Conservation (phyloP, 192 early-diverging fungal genomes). For the Backusella morwellensis region DNA sequence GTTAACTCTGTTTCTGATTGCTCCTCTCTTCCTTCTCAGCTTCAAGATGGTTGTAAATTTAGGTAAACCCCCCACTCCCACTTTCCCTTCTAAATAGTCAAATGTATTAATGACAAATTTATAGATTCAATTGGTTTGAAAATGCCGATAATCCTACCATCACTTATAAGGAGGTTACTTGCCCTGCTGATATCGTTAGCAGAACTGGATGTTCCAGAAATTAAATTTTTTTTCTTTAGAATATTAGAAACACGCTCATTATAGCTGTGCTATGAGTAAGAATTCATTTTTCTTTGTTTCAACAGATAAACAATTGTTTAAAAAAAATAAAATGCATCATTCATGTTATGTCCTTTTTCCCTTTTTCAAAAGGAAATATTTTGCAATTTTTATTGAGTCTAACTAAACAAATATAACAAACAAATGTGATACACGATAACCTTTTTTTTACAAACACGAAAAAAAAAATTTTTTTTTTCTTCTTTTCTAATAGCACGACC, state of each 20-base stretch:
- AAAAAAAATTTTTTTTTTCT: background rate
- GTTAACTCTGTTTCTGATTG: constrained; percentile 10
- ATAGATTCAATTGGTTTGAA: constrained; percentile 22
- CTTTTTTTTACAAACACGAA: background rate
- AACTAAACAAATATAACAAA: too few species aligned
- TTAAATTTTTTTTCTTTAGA: background rate
- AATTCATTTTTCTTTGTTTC: background rate
- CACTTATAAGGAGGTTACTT: constrained; percentile 18
- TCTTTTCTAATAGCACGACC: constrained; percentile 57
- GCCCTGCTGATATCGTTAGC: constrained; percentile 15
- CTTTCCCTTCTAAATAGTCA: background rate
- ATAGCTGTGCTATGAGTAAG: background rate
- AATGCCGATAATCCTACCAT: constrained; percentile 18
- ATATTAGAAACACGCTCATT: background rate
- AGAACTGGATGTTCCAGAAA: constrained; percentile 18
- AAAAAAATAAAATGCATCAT: background rate
- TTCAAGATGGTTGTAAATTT: constrained; percentile 25
- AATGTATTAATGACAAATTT: background rate
- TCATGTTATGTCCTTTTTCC: background rate
- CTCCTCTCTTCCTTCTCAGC: constrained; percentile 8
- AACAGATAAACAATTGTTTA: too few species aligned
- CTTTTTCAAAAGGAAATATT: background rate
- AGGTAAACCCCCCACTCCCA: background rate
- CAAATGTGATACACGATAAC: too few species aligned
- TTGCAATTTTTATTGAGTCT: too few species aligned